Base-by-base conservation (phyloP, 176 grass and related monocot genomes). In the Elymus sibiricus region DNA sequence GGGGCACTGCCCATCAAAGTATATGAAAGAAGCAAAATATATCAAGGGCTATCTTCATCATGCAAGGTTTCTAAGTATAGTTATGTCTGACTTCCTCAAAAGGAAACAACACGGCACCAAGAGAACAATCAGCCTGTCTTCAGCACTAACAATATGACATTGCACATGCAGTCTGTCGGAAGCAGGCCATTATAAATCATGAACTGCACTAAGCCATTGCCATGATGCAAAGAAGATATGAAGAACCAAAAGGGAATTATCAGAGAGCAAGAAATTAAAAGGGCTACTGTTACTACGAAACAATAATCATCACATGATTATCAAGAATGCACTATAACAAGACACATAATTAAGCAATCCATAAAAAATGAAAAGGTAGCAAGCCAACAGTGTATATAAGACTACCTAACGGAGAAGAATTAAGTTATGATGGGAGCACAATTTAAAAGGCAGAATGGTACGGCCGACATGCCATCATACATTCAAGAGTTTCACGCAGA, bases 401-500 rank as follows among this genome's bases (percentile, higher is more conserved):
- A 31, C 85, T 92, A 86, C 79, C 85, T 92, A 89, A 27, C 11
- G 34, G 55, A 67, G 31, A 89, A 51, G 65, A 94, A 92, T 65
- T 21, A 84, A 86, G 76, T 77, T 85, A 94, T 47, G 51, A 83
- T 55, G 66, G 78, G 47, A 58, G 49, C 80, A 82, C 34, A 81
- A 76, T 75, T 39, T 29, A 92, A 83, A 78, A 49, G 37, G 68
- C 70, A 82, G 10, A 78, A 55, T 66, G 37, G 29, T 64, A 90
- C 83, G 64, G 72, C 63, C 19, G 38, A 59, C n/a, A 31, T 62
- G 14, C 61, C 15, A 22, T 9, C 80, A 83, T 87, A 67, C 15
- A 75, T 66, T 67, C 17, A 81, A 59, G 7, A 80, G 46, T 58
- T 90, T 90, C 88, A 98, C 39, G 88, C 80, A 34, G 93, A 98